Percentiles rank a stretch among this genome's conserved stretches.
These are phyloP conservation scores for Rhodocollybia butyracea DNA, from an alignment of 768 basidiomycete genomes.

Conservation along the genomic window DNA sequence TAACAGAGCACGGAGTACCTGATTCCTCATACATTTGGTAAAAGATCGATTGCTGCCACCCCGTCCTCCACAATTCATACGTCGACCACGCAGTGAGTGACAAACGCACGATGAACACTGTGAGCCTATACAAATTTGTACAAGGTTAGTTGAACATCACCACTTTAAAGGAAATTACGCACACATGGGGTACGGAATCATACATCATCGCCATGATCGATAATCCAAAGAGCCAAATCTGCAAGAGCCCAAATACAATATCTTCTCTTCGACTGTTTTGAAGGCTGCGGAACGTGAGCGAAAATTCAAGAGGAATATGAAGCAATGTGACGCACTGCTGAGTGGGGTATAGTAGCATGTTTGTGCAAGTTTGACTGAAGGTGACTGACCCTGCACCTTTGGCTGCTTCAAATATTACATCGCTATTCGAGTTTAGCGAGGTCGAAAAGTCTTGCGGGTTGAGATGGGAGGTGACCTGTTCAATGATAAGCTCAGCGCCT, in stretches of 20 bases:
- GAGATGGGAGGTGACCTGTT: background rate
- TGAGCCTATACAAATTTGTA: conserved; percentile 31
- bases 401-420: background rate
- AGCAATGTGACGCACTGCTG: conserved; percentile 34
- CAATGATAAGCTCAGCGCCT: background rate
- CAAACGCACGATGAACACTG: conserved; percentile 44
- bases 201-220: conserved; percentile 46
- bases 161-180: conserved; percentile 13
- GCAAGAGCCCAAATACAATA: conserved; percentile 40
- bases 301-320: background rate
- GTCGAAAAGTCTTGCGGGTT: background rate
- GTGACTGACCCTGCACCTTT: conserved; percentile 8
- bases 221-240: conserved; percentile 53
- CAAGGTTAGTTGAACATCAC: background rate
- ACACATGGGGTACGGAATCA: conserved; percentile 57
- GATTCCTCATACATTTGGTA: conserved; percentile 32
- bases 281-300: conserved; percentile 26
- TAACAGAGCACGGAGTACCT: conserved; percentile 45
- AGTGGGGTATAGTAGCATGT: conserved; percentile 40
- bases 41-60: conserved; percentile 29
- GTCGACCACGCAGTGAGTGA: conserved; percentile 48
- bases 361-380: conserved; percentile 39
- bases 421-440: background rate
- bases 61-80: conserved; percentile 48
- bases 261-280: conserved; percentile 45